Base-by-base conservation (phyloP, 805 yeast genomes). In the Candida corydali region DNA sequence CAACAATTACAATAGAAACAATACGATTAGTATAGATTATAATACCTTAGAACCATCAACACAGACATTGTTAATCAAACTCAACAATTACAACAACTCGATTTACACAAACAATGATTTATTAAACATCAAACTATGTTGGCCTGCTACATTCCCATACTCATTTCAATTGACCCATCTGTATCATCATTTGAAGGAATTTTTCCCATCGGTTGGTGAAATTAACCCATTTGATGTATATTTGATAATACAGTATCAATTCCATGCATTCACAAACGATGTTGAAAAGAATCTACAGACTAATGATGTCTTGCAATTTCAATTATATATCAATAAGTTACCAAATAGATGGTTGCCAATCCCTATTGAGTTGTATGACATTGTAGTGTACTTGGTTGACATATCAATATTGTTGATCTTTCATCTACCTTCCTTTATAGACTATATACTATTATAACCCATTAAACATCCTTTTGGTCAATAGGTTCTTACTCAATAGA, bases 91-190 rank as follows among this genome's bases (percentile, higher is more conserved):
- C 44, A 37, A 42, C 18, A 53, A 61, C 42, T 17, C 34, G 4
- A 48, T 59, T 1, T 62, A 50, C 31, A 30, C 29, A 11, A 45
- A 61, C 2, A 43, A 57, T 20, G 63, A 57, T 38, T 31, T 52
- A 10, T 28, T 63, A 5, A 50, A 46, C 34, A 42, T 58, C 17
- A 63, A 63, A 37, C 36, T 62, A 10, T 63, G 68, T 32, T 63
- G 68, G 68, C 66, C 69, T 3, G 63, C 68, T 1, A 59, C 54
- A 0, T 29, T 22, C 17, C 65, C 69, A 3, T 54, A 44, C 29
- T 46, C 45, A 14, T 57, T 63, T 26, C 30, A 29, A 4, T 18
- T 63, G 2, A 15, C 39, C 8, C 65, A 61, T 36, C 26, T 35
- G 20, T 63, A 56, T 37, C 10, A 53, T 3, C 40, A 51, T 25